Evolutionary conservation across 352 stramenopile genomes (phyloP).

Genomic region (Pythium folliculosum): DNA sequence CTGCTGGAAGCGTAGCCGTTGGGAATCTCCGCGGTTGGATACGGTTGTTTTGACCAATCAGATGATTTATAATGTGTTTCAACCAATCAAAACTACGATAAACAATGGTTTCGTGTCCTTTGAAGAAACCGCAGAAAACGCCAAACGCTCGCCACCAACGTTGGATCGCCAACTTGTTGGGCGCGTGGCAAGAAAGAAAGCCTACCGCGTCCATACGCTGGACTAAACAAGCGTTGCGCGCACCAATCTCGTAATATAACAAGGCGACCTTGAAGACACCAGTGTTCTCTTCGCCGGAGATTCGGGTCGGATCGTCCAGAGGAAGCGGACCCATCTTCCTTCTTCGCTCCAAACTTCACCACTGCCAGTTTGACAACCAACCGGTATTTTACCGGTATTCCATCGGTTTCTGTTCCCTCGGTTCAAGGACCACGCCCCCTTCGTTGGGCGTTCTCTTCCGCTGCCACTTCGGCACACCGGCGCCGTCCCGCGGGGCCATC

Average conservation of each 20-base stretch:
- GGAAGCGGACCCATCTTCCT: constrained; percentile 1
- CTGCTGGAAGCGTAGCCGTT: constrained; percentile 11
- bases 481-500: too few species aligned
- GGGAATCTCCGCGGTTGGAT: constrained; percentile 13
- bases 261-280: too few species aligned
- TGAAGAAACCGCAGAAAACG: constrained; percentile 1
- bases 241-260: too few species aligned
- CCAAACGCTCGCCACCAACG: neutral
- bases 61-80: neutral
- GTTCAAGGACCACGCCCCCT: constrained; percentile 1
- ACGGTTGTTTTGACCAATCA: constrained; percentile 21
- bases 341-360: neutral
- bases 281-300: too few species aligned
- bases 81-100: constrained; percentile 9
- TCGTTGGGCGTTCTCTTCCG: neutral
- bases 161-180: neutral
- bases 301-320: neutral
- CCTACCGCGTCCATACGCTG: too few species aligned
- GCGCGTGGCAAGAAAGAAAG: neutral
- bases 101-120: constrained; percentile 28
- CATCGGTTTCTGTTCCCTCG: constrained; percentile 11
- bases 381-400: constrained; percentile 9
- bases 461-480: neutral
- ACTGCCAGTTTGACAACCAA: neutral
- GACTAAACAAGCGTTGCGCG: too few species aligned